phyloP scores from a whole-genome alignment of 768 basidiomycete species.

The Mycena vulgaris region DNA sequence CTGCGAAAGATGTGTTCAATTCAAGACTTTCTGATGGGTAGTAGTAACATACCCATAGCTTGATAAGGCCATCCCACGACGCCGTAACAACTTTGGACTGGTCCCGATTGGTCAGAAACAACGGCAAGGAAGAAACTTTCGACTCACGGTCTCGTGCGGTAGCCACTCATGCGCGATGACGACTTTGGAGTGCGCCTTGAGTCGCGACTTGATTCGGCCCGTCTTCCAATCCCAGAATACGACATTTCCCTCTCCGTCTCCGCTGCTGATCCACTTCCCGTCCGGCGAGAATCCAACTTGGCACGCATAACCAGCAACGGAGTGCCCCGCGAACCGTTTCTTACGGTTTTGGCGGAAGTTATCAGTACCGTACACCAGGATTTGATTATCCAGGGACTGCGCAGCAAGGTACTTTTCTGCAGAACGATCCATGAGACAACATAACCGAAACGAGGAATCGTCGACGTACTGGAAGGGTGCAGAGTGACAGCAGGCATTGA shows the following conservation, averaged over 20 bases:
- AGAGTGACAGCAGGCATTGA: slow-evolving; percentile 98
- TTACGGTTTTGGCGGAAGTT: slow-evolving; percentile 99
- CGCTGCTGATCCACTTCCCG: slow-evolving; percentile 98
- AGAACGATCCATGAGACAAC: slow-evolving; percentile 31
- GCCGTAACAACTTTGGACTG: slow-evolving; percentile 98
- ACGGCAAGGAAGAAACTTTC: slow-evolving; percentile 67
- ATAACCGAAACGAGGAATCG: slow-evolving; percentile 14
- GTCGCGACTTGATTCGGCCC: slow-evolving; percentile 92
- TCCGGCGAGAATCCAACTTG: slow-evolving; percentile 98
- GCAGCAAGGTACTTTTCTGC: slow-evolving; percentile 96
- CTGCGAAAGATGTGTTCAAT: slow-evolving; percentile 45
- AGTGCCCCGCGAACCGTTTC: slow-evolving; percentile 98
- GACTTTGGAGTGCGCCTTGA: slow-evolving; percentile 95
- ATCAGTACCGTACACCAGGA: slow-evolving; percentile 96
- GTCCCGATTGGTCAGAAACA: slow-evolving; percentile 41
- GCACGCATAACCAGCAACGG: slow-evolving; percentile 97
- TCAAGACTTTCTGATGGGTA: slow-evolving; percentile 26
- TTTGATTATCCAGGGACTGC: slow-evolving; percentile 98
- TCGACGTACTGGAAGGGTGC: slow-evolving; percentile 90
- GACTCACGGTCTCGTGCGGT: slow-evolving; percentile 93
- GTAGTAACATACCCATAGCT: slow-evolving; percentile 86
- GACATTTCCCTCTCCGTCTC: slow-evolving; percentile 94
- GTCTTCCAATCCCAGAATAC: slow-evolving; percentile 99
- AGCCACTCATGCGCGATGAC: slow-evolving; percentile 98
- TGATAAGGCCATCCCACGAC: slow-evolving; percentile 98